Evolutionary conservation across 208 protist species (phyloP).

Genomic region (Tetramitus jugosus): DNA sequence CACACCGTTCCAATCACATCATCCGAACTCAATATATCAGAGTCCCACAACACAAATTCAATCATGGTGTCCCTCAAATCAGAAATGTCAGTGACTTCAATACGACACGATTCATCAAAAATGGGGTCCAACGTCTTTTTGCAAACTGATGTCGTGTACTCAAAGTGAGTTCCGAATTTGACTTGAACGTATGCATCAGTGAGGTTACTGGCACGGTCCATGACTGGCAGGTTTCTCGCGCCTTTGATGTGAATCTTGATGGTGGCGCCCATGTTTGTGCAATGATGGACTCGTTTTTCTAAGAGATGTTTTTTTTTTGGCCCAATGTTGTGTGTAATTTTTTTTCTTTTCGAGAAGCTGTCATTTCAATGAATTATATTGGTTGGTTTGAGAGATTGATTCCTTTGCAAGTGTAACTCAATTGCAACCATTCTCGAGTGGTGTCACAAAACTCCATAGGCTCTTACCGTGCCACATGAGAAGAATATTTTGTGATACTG

Average conservation of each 20-base stretch:
- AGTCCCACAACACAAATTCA: not conserved
- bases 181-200: constrained; percentile 76
- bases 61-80: constrained; percentile 3
- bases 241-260: constrained; percentile 74
- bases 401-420: no score
- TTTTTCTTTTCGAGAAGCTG: no score
- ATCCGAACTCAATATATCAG: constrained; percentile 2
- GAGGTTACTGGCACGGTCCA: constrained; percentile 68
- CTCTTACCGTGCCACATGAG: no score
- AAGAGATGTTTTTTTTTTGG: no score
- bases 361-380: no score
- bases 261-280: constrained; percentile 51
- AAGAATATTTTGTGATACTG: no score
- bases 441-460: no score
- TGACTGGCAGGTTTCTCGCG: constrained; percentile 75
- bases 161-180: constrained; percentile 57
- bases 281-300: no score
- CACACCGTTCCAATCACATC: constrained; percentile 5
- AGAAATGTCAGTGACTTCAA: not conserved
- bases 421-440: no score
- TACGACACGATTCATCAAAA: not conserved
- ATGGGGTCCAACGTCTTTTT: not conserved
- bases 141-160: constrained; percentile 25
- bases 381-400: no score
- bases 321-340: no score